Conservation (phyloP, 257 asterid genomes). For the Anisodus tanguticus region DNA sequence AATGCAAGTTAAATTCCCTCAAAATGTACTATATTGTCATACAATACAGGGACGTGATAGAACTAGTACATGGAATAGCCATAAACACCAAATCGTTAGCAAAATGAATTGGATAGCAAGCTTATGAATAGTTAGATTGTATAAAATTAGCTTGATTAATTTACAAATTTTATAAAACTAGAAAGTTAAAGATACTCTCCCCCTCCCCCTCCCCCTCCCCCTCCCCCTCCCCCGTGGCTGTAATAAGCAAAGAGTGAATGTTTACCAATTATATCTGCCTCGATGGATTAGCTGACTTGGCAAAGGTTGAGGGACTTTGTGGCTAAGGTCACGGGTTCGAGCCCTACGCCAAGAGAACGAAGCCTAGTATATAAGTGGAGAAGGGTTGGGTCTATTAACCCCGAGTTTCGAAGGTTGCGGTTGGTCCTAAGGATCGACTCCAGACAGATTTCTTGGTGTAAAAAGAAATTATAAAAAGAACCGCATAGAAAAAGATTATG, state of each 20-base stretch:
- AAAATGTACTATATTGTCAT: background rate
- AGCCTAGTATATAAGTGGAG: background rate
- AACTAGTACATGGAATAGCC: constrained; percentile 11
- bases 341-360: background rate
- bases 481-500: background rate
- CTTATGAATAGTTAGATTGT: background rate
- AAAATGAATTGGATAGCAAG: background rate
- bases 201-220: background rate
- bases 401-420: background rate
- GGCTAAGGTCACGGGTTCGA: background rate
- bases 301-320: background rate
- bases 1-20: background rate
- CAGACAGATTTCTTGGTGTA: too few relatives aligned
- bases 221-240: background rate
- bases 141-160: background rate
- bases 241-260: background rate
- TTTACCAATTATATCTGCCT: background rate
- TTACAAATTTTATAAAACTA: background rate
- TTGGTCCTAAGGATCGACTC: background rate
- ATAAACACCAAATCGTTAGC: constrained; percentile 4
- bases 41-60: background rate
- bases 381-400: background rate
- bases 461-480: background rate
- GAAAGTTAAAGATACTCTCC: background rate
- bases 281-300: background rate